Conservation (phyloP, 805 yeast genomes). For the Wilhelminamyces savonicus region DNA sequence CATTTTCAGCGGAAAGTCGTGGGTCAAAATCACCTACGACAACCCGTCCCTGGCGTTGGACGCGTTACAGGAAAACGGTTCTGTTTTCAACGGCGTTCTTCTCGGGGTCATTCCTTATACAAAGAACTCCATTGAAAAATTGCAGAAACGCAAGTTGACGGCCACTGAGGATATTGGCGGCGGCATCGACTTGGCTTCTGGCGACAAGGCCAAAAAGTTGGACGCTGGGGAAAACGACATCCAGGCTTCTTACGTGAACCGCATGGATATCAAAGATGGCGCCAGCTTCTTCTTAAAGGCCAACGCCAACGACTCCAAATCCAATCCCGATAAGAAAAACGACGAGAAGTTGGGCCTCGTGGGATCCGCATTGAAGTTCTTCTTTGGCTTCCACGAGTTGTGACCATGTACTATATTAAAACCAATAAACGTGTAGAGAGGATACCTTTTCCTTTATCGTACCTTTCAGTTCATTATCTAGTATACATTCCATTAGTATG, state of each 20-base stretch:
- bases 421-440: too few species aligned
- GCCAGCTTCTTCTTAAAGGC: conserved; percentile 28
- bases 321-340: conserved; percentile 13
- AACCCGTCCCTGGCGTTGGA: conserved; percentile 69
- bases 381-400: conserved; percentile 40
- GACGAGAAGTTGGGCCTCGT: conserved; percentile 26
- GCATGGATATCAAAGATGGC: conserved; percentile 36
- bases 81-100: conserved; percentile 56
- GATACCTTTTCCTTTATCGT: too few species aligned
- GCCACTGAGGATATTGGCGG: conserved; percentile 46
- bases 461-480: too few species aligned
- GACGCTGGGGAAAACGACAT: conserved; percentile 4
- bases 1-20: conserved; percentile 76
- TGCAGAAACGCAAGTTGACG: conserved; percentile 39
- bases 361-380: conserved; percentile 26
- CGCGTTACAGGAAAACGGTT: conserved; percentile 81
- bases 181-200: conserved; percentile 5
- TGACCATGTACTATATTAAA: conserved; percentile 8
- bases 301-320: conserved; percentile 13
- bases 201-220: background rate
- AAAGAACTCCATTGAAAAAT: conserved; percentile 53
- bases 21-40: conserved; percentile 88
- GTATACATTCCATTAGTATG: too few species aligned
- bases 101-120: conserved; percentile 69
- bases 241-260: conserved; percentile 17